Evolutionary conservation across 208 protist species (phyloP), one percentile per base, ranked within the genome.

Genomic region (Crithidia bombi): DNA sequence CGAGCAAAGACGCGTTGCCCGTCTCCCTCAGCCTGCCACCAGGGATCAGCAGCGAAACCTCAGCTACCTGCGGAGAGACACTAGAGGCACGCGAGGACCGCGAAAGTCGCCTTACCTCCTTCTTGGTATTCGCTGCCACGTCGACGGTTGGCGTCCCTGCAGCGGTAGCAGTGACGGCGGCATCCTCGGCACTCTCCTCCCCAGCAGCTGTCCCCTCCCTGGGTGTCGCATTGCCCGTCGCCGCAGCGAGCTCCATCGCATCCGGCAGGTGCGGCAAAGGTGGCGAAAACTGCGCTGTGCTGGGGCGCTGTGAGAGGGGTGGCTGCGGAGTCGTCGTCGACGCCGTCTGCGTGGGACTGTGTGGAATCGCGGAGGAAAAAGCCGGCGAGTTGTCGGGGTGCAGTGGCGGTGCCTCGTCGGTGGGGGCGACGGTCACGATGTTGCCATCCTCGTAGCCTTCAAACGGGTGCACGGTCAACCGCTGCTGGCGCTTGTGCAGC

Each of bases 401-500:
- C 28, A 38, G 50, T 30, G 25, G 50, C 15, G 50, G 28, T n/a
- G 46, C 46, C 46, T 51, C 46, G 21, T 14, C 17, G 46, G 46
- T 14, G 46, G 17, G 46, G 17, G 46, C 23, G 46, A 51, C 5
- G 46, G 46, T 30, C 21, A 51, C 46, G 21, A 51, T 28, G 46
- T 28, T 51, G 46, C 46, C 28, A 23, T 32, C 50, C 26, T 19
- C 25, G 25, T 9, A 12, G 28, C 50, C 7, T 28, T 1, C 12
- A 9, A 35, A n/a, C 15, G 15, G 26, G 12, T n/a, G 52, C 28
- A 36, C 28, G 5, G 2, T 9, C 50, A 36, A 11, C 33, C 26
- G 30, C 44, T 43, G 50, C 69, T 44, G 39, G 23, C 51, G 35
- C 65, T 66, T 75, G 63, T 74, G 69, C 23, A 96, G 64, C 12